phyloP scores from a whole-genome alignment of 1,284 basidiomycete genomes.

The Peniophora sp. region DNA sequence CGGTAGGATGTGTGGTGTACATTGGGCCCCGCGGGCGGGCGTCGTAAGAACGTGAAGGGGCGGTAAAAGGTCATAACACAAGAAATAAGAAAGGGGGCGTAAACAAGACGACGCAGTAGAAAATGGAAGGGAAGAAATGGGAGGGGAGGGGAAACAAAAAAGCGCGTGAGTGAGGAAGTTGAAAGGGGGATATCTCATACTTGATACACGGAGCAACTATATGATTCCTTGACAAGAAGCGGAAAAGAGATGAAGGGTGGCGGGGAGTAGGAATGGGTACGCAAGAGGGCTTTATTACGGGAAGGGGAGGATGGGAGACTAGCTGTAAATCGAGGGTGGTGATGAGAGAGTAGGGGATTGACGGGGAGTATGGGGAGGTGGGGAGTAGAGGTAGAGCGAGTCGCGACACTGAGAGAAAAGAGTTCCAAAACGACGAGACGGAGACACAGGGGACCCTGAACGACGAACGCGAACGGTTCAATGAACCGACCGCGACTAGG shows the following conservation, averaged over 20 bases:
- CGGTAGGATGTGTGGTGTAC: no score
- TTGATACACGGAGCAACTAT: constrained; percentile 12
- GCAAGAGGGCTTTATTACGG: constrained; percentile 12
- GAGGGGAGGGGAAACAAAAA: constrained; percentile 5
- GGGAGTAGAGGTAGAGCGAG: no score
- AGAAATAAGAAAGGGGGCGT: no score
- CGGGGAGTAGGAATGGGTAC: constrained; percentile 8
- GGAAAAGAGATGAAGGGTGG: constrained; percentile 8
- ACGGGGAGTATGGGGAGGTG: no score
- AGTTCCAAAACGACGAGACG: constrained; percentile 38
- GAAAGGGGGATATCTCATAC: constrained; percentile 3
- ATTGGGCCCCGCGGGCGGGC: no score
- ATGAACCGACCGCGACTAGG: constrained; percentile 10
- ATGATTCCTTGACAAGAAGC: constrained; percentile 1
- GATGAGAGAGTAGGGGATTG: constrained; percentile 1
- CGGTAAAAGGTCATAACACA: no score
- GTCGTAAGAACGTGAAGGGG: no score
- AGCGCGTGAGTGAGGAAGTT: constrained; percentile 1
- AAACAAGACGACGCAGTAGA: no score
- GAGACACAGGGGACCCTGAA: constrained; percentile 10
- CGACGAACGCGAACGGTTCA: constrained; percentile 8
- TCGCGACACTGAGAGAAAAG: constrained; percentile 15
- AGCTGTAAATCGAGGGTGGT: constrained; percentile 10
- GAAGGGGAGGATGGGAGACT: constrained; percentile 13
- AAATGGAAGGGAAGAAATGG: background rate